Evolutionary conservation across 2,329 filamentous ascomycete genomes (phyloP).

Genomic region (Cladobotryum protrusum): DNA sequence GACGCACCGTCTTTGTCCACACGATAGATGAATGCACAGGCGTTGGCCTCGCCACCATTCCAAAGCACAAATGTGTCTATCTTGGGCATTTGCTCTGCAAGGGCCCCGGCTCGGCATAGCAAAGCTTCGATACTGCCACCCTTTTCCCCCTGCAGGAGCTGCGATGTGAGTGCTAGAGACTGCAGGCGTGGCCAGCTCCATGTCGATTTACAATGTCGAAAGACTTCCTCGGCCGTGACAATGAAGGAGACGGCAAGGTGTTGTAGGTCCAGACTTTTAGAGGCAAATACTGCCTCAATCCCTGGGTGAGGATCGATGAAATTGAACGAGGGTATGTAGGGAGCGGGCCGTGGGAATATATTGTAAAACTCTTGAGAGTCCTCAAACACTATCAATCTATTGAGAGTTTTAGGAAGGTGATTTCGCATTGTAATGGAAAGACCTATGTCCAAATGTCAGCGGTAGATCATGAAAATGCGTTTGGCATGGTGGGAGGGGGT

Average conservation of each 20-base stretch:
- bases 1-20: slow-evolving; percentile 16
- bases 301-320: slow-evolving; percentile 7
- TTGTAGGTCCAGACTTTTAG: slow-evolving; percentile 20
- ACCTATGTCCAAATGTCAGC: slow-evolving; percentile 11
- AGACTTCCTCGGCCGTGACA: slow-evolving; percentile 22
- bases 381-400: slow-evolving; percentile 22
- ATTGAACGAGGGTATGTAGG: slow-evolving; percentile 3
- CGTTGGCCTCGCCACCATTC: slow-evolving; percentile 24
- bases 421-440: slow-evolving; percentile 1
- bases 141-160: slow-evolving; percentile 17
- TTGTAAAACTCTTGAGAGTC: slow-evolving; percentile 20
- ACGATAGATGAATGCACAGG: slow-evolving; percentile 29
- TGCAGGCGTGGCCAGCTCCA: slow-evolving; percentile 20
- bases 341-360: slow-evolving; percentile 2
- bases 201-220: slow-evolving; percentile 5
- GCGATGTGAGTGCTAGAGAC: slow-evolving; percentile 28
- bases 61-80: slow-evolving; percentile 28
- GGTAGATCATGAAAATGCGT: background rate
- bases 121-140: slow-evolving; percentile 17
- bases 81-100: slow-evolving; percentile 24
- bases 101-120: slow-evolving; percentile 17
- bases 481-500: background rate
- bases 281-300: background rate
- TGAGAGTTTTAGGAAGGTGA: slow-evolving; percentile 20
- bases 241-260: slow-evolving; percentile 24